Base-by-base conservation (phyloP, 192 early-diverging fungal genomes). In the Phlyctochytrium planicorne region DNA sequence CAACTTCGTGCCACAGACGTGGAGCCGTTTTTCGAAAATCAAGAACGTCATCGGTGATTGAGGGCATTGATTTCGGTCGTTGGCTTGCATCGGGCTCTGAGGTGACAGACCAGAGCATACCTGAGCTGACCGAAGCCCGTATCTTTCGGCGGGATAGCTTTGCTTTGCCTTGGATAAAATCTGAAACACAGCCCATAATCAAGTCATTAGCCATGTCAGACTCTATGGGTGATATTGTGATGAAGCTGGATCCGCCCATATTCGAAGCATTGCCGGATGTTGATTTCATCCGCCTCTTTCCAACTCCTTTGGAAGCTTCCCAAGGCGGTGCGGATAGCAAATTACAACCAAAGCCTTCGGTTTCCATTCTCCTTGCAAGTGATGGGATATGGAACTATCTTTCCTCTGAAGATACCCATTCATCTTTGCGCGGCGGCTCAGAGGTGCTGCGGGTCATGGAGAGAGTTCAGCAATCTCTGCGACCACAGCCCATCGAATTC, bases 181-280 rank as follows among this genome's bases (percentile, higher is more conserved):
- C 14, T 27, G 59, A 14, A 52, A 47, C 20, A 20, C 40, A 20
- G 20, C 6, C 20, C 40, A 6, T 32, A 1, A 14, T 59, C 30
- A 72, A 72, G 34, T 16, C 55, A 25, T 17, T 72, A 1, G 36
- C 37, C 16, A 65, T 72, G 63, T 16, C 30, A 17, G 70, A 72
- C 40, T 50, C 70, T 2, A 59, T 72, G 70, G 70, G 70, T 10
- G 70, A 72, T 33, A 63, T 72, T 16, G 27, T 36, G 33, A 72
- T 72, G 70, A 72, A 72, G 37, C 1, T 72, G 6, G 16, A 27
- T 29, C 70, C 70, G 20, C 30, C 30, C 23, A 62, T 72, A 17
- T 72, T 72, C 36, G 32, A 57, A 20, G 64, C 53, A 20, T 2
- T 16, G 55, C 63, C 70, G 23, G 70, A 72, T 25, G 63, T 72